Base-by-base conservation (phyloP, 345 rosid species). In the Theobroma cacao region DNA sequence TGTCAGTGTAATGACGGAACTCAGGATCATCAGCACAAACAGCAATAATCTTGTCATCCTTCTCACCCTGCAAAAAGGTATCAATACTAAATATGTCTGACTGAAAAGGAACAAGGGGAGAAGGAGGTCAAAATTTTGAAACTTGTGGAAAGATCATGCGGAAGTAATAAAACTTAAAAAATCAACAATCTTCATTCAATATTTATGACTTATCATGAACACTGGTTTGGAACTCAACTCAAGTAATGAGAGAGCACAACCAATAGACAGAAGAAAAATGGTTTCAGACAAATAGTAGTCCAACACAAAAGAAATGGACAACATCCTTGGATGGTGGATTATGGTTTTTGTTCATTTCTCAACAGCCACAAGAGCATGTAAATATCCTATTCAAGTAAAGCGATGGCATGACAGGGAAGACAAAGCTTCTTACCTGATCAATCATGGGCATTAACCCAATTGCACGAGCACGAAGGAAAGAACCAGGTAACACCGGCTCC, bases 21-120 rank as follows among this genome's bases (percentile, higher is more conserved):
- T 96, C 99, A 0, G 99, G 99, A 77, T 96, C 99, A 87, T 96
- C 99, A 76, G 97, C 99, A 83, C 98, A 96, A 1, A 96, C 98
- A 56, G 99, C 98, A 56, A 96, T 94, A 40, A 96, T 94, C 85
- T 96, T 96, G 90, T 96, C 98, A 83, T 96, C 98, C 83, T 94
- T 94, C 76, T 94, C 99, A 73, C 98, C 98, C 98, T 93, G 87
- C 78, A 84, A 78, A 59, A 63, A 18, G 24, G 1, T 62, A 56
- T 63, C 68, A 50, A 61, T 10, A 31, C 1, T 62, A 31, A 62
- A 62, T 59, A 26, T 30, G 34, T 31, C 59, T 9, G 6, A 28
- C 43, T n/a, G 58, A 20, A 64, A 33, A 20, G 33, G 22, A 47
- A 20, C 15, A 31, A 18, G 9, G 48, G 68, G 26, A 24, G 20